These are phyloP conservation scores for Fusarium transvaalense DNA, from an alignment of 2,329 filamentous ascomycete genomes.

Conservation along the genomic window DNA sequence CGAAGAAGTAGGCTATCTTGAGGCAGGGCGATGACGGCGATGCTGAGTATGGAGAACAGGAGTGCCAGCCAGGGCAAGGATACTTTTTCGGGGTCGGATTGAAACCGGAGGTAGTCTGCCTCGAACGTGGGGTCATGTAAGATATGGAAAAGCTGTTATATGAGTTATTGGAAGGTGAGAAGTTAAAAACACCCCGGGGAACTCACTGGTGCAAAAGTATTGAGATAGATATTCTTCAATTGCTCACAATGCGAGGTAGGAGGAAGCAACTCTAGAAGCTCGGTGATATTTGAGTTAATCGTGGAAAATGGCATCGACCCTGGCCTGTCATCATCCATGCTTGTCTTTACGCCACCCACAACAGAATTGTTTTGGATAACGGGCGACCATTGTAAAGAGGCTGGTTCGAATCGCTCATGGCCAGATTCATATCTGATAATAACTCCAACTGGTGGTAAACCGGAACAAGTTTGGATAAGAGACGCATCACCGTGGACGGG, in stretches of 20 bases:
- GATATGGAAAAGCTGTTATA: not conserved
- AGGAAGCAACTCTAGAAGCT: conserved; percentile 2
- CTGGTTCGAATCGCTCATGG: conserved; percentile 24
- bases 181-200: no score
- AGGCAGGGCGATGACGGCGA: not conserved
- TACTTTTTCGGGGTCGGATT: conserved; percentile 1
- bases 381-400: conserved; percentile 23
- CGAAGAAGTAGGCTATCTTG: not conserved
- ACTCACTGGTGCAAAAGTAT: conserved; percentile 2
- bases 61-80: not conserved
- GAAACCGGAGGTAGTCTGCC: not conserved
- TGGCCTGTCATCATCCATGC: not conserved
- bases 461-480: not conserved
- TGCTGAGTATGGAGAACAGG: not conserved
- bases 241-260: not conserved
- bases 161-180: not conserved
- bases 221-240: not conserved
- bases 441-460: not conserved
- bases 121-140: conserved; percentile 3
- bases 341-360: not conserved
- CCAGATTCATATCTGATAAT: conserved; percentile 24
- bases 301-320: not conserved
- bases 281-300: not conserved
- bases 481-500: not conserved
- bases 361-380: conserved; percentile 1